Base-by-base conservation (phyloP, 176 grass and related monocot genomes). In the Themeda triandra region DNA sequence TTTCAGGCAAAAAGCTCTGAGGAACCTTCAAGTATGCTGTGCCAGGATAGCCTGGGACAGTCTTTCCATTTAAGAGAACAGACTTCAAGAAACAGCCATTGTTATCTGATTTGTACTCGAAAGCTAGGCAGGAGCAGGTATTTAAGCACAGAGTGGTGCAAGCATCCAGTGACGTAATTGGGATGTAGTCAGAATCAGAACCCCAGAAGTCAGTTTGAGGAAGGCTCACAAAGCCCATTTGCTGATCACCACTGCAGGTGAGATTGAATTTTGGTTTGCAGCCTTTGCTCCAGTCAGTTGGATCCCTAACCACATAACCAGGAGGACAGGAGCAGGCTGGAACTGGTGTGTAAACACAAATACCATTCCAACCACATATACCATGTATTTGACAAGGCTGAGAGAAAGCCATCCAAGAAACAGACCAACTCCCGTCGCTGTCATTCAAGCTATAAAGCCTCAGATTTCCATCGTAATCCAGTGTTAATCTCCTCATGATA, bases 201-300 rank as follows among this genome's bases (percentile, higher is more conserved):
- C 88, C 88, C 82, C 71, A 89, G 32, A 85, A 86, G 44, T 89
- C 88, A 6, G 71, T 77, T 8, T 89, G 33, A 36, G 63, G 78
- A 48, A 89, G 40, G 13, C 1, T 63, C 15, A 53, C 64, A 39
- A 86, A 85, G 9, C 24, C 44, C 78, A 82, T 58, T 36, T 3
- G 8, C 41, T 39, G 37, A 65, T 42, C 45, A 42, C 8, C 58
- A 2, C 54, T 21, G 25, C 84, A 79, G 23, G 32, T 69, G 66
- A 83, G 15, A 36, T 59, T 74, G 73, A 86, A 83, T 39, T 19
- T 58, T 10, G 53, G 80, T 59, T 32, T 67, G 41, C 41, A 44
- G 41, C 41, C 41, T 65, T 67, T 79, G 88, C 66, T 79, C 74
- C 88, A 83, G 14, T 86, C 74, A 30, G 15, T 54, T 10, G 72